These are phyloP conservation scores for Sarocladium oryzae DNA, from an alignment of 2,329 filamentous ascomycete species.

Conservation along the genomic window DNA sequence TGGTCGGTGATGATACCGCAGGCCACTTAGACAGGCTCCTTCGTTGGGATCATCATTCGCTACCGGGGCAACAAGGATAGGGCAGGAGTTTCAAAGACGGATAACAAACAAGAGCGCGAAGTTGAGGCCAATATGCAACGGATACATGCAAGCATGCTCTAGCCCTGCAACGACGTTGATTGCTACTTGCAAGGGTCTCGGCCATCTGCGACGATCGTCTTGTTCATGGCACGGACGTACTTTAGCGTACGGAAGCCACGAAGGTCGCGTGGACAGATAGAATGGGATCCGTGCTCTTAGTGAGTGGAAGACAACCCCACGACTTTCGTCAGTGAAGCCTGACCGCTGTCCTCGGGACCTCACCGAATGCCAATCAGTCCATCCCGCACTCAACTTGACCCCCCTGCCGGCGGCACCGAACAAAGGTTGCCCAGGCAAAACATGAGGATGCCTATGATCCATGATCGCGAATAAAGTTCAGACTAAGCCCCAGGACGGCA, in stretches of 20 bases:
- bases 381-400: neutral
- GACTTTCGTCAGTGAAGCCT: neutral
- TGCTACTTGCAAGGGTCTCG: neutral
- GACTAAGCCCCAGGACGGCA: slow-evolving; percentile 1
- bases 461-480: slow-evolving; percentile 1
- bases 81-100: neutral
- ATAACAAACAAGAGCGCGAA: neutral
- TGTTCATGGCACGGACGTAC: neutral
- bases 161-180: neutral
- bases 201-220: neutral
- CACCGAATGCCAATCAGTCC: neutral
- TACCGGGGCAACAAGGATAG: neutral
- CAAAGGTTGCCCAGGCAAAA: neutral
- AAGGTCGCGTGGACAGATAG: neutral
- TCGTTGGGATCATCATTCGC: no score
- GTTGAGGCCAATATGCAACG: neutral
- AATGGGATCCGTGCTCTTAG: neutral
- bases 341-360: neutral
- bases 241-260: neutral
- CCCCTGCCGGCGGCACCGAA: neutral
- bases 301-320: neutral
- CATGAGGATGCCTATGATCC: neutral
- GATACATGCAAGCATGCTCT: neutral
- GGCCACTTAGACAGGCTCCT: no score
- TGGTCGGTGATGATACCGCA: no score